phyloP scores from a whole-genome alignment of 2,329 filamentous ascomycete genomes.

The Iodosphaeria phyllophila region DNA sequence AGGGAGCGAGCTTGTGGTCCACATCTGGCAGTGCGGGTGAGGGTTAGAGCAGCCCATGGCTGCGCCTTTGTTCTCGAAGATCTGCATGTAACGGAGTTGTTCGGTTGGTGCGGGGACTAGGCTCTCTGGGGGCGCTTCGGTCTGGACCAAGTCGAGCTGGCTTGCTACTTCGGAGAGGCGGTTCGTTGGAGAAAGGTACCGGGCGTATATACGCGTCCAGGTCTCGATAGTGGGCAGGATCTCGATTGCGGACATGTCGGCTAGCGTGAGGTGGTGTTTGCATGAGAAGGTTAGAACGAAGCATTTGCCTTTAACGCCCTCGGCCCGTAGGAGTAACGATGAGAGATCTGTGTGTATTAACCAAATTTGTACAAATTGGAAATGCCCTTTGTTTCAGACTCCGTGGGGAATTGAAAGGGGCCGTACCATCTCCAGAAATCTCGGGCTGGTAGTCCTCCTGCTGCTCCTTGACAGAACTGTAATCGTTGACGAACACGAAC shows the following conservation, averaged over 20 bases:
- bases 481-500: constrained; percentile 95
- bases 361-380: too few relatives aligned
- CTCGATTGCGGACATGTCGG: constrained; percentile 61
- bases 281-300: constrained; percentile 93
- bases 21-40: constrained; percentile 91
- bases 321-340: constrained; percentile 59
- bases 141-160: constrained; percentile 17
- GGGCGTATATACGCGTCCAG: constrained; percentile 80
- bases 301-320: constrained; percentile 84
- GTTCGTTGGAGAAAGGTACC: constrained; percentile 57
- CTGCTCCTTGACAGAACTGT: constrained; percentile 86
- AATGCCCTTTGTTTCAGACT: too few relatives aligned
- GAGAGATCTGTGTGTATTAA: constrained; percentile 38
- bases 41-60: constrained; percentile 99
- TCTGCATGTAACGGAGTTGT: constrained; percentile 94
- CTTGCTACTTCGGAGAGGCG: constrained; percentile 31
- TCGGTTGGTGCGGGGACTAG: constrained; percentile 36
- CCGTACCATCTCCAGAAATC: constrained; percentile 16
- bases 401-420: background rate
- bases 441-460: constrained; percentile 56
- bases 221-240: constrained; percentile 73
- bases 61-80: constrained; percentile 96
- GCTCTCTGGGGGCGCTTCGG: constrained; percentile 17
- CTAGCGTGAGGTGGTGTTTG: constrained; percentile 77
- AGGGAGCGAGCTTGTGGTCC: constrained; percentile 80